phyloP scores from a whole-genome alignment of 2,329 filamentous ascomycete species.

The Aspergillus ochraceus region DNA sequence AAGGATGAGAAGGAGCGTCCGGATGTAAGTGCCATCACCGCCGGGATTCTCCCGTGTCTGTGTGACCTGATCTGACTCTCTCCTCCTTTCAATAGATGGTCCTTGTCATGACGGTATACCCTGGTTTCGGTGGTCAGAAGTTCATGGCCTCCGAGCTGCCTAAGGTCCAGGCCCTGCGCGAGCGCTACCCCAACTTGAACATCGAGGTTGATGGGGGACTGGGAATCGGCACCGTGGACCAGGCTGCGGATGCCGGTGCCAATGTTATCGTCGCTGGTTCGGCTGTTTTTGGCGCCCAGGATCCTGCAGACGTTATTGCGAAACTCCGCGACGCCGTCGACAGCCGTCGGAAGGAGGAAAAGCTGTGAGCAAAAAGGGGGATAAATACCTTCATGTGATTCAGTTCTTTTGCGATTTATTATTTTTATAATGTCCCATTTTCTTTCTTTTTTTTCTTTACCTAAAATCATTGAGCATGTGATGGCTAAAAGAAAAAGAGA shows the following conservation, averaged over 20 bases:
- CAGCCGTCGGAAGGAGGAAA: constrained; percentile 43
- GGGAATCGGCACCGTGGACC: constrained; percentile 83
- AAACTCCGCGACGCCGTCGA: constrained; percentile 79
- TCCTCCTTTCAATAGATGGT: constrained; percentile 70
- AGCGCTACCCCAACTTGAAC: constrained; percentile 85
- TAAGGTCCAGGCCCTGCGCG: constrained; percentile 82
- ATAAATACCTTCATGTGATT: constrained; percentile 4
- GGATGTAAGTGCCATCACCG: constrained; percentile 65
- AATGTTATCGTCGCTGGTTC: constrained; percentile 98
- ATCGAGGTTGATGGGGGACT: constrained; percentile 97
- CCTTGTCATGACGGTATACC: constrained; percentile 96
- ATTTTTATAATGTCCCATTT: background rate
- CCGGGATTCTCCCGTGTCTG: background rate
- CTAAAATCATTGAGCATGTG: background rate
- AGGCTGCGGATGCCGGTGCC: constrained; percentile 90
- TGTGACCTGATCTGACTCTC: constrained; percentile 10
- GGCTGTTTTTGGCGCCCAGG: constrained; percentile 89
- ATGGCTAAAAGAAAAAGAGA: background rate
- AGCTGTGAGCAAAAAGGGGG: background rate
- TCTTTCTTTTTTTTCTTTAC: background rate
- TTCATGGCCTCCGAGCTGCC: constrained; percentile 97
- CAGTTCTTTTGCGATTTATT: background rate
- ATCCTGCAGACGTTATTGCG: constrained; percentile 84
- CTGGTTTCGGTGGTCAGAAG: constrained; percentile 95
- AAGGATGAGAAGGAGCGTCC: constrained; percentile 72